phyloP scores from a whole-genome alignment of 495 filamentous ascomycete species.

The Podospora anserina region DNA sequence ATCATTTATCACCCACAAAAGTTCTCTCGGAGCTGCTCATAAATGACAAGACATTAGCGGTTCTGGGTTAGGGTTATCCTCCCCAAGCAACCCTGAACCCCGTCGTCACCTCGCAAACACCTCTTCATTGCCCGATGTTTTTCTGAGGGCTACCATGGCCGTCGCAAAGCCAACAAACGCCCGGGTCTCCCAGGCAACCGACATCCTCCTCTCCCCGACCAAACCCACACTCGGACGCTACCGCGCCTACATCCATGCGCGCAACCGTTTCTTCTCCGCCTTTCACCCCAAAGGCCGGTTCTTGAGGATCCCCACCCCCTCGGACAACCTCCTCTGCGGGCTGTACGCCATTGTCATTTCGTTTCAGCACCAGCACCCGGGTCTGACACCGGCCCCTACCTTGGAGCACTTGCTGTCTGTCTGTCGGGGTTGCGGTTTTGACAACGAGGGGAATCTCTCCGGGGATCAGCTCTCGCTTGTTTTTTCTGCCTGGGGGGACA shows the following conservation, averaged over 20 bases:
- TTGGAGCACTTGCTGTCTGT: conserved; percentile 13
- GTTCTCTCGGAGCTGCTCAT: no score
- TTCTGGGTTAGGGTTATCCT: background rate
- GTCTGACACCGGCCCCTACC: background rate
- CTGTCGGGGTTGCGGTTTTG: conserved; percentile 4
- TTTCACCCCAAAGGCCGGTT: conserved; percentile 19
- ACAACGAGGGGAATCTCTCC: conserved; percentile 6
- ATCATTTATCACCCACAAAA: no score
- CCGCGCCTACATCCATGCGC: conserved; percentile 20
- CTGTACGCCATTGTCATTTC: conserved; percentile 20
- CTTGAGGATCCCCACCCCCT: conserved; percentile 19
- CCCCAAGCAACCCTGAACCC: no score
- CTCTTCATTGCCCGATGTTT: no score
- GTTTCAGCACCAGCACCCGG: conserved; percentile 10
- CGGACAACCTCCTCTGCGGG: conserved; percentile 23
- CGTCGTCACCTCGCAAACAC: no score
- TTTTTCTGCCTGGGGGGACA: conserved; percentile 18
- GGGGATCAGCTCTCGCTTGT: conserved; percentile 19
- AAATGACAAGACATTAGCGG: background rate
- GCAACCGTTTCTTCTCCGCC: conserved; percentile 23
- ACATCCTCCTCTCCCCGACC: conserved; percentile 21
- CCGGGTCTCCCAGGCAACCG: conserved; percentile 12
- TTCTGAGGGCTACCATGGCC: no score
- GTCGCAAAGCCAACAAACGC: background rate
- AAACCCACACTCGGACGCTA: conserved; percentile 10